phyloP scores from a whole-genome alignment of 495 filamentous ascomycete species.

The Oidiodendron maius region DNA sequence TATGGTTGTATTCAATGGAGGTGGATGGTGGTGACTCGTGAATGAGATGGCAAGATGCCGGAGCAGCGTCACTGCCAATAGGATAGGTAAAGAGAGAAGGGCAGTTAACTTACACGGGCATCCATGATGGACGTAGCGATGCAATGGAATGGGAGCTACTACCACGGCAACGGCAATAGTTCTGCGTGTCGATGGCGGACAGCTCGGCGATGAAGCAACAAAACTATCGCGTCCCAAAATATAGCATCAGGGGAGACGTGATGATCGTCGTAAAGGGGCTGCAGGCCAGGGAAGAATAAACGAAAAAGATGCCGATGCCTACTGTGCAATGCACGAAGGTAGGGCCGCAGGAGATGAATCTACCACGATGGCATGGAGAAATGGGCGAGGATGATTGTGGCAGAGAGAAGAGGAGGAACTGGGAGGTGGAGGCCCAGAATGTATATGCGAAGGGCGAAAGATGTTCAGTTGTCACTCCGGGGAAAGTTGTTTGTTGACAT shows the following conservation, averaged over 20 bases:
- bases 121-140: conserved; percentile 26
- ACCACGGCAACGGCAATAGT: conserved; percentile 14
- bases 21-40: too few species aligned
- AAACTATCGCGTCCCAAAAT: conserved; percentile 22
- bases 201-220: conserved; percentile 11
- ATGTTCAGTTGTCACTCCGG: background rate
- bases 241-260: conserved; percentile 15
- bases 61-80: conserved; percentile 2
- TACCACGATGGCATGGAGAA: background rate
- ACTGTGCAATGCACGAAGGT: background rate
- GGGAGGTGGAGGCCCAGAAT: background rate
- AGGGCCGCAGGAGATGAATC: background rate
- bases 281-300: background rate
- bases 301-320: background rate
- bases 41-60: conserved; percentile 7
- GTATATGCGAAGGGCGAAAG: background rate
- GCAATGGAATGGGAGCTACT: conserved; percentile 21
- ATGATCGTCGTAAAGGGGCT: background rate
- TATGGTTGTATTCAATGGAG: background rate
- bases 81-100: conserved; percentile 2
- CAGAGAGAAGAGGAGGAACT: background rate
- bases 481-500: background rate
- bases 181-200: conserved; percentile 6
- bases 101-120: conserved; percentile 26
- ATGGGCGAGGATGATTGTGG: background rate